Evolutionary conservation across 1,139 yeast genomes (phyloP).

Genomic region (Wickerhamiella infanticola): DNA sequence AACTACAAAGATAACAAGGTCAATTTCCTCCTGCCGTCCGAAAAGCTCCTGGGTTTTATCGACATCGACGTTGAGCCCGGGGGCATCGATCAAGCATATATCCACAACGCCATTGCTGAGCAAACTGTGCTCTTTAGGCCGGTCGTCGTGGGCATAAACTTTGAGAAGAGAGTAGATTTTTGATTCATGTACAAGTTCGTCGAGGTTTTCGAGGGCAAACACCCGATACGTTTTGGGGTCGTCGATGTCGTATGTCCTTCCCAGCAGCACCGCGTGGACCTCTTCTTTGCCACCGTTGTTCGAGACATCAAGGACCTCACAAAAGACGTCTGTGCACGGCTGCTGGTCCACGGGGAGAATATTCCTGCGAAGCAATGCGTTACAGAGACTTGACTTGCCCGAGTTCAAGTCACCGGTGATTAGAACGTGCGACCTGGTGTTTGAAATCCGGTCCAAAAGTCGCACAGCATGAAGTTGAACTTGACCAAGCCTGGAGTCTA

Average conservation of each 20-base stretch:
- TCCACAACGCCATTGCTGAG: conserved; percentile 85
- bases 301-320: conserved; percentile 79
- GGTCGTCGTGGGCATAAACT: conserved; percentile 62
- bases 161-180: conserved; percentile 61
- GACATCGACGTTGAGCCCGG: conserved; percentile 88
- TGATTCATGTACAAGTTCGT: conserved; percentile 56
- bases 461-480: conserved; percentile 54
- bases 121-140: conserved; percentile 56
- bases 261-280: conserved; percentile 81
- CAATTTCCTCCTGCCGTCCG: conserved; percentile 94
- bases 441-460: conserved; percentile 71
- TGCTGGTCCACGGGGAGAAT: conserved; percentile 92
- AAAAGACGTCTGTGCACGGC: conserved; percentile 92
- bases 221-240: conserved; percentile 54
- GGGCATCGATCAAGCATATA: conserved; percentile 87
- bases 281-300: conserved; percentile 68
- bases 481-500: conserved; percentile 48
- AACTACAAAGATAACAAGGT: conserved; percentile 88
- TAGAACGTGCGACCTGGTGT: conserved; percentile 82
- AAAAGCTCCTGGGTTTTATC: conserved; percentile 91
- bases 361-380: conserved; percentile 64
- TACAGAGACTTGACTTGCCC: conserved; percentile 92
- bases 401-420: conserved; percentile 96
- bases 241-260: conserved; percentile 38
- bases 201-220: conserved; percentile 40